Conservation (phyloP, 2,329 filamentous ascomycete species). For the Microcera coccophila region DNA sequence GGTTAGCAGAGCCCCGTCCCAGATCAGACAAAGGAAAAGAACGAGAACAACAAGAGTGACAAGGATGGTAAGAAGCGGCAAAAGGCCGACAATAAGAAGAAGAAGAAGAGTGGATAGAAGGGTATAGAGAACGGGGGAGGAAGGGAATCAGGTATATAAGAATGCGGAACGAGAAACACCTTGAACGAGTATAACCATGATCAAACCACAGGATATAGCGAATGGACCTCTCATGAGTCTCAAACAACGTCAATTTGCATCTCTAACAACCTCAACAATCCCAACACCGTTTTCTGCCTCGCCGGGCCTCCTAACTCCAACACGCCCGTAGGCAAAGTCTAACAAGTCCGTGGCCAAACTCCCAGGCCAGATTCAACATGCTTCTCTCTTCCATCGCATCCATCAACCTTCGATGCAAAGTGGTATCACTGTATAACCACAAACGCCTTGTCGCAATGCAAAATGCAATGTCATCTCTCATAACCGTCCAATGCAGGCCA, state of each 20-base stretch:
- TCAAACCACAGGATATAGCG: too few relatives aligned
- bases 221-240: too few relatives aligned
- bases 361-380: too few relatives aligned
- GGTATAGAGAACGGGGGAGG: background rate
- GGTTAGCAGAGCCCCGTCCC: too few relatives aligned
- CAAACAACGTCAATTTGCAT: background rate
- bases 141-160: background rate
- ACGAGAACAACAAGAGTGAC: background rate
- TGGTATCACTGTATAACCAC: background rate
- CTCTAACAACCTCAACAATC: background rate
- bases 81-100: background rate
- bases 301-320: background rate
- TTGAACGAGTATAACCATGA: too few relatives aligned
- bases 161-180: background rate
- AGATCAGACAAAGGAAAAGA: too few relatives aligned
- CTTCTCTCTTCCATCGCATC: background rate
- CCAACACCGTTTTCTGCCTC: too few relatives aligned
- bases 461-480: background rate
- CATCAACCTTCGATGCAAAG: background rate
- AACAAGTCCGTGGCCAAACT: background rate
- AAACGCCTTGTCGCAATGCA: constrained; percentile 1
- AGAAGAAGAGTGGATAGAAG: background rate
- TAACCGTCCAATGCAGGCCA: background rate
- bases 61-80: background rate
- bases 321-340: background rate